Evolutionary conservation across 768 basidiomycete genomes (phyloP), one percentile per base, ranked within the genome.

Genomic region (Suillus clintonianus): DNA sequence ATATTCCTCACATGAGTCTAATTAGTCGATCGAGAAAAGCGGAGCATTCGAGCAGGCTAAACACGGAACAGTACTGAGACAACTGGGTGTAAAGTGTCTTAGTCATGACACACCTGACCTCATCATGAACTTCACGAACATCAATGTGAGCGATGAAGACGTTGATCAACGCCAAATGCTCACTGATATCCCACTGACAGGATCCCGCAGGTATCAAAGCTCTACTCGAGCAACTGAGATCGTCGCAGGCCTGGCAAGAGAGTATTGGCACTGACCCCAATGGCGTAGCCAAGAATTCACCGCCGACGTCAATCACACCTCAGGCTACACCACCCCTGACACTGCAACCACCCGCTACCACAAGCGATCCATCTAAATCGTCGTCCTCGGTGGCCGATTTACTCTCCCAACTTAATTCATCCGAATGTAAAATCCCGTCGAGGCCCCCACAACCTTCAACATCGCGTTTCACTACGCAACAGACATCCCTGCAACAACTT

Each of bases 241-340:
- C 81, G 3, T 93, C 92, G 4, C 81, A 85, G 68, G 89, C 86
- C 27, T 93, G 89, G 90, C 84, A 88, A 68, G 80, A 87, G 56
- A 70, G 79, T 2, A 66, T 79, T 17, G 72, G 56, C 56, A 56
- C 70, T 47, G 60, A 43, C n/a, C 8, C 15, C 22, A 9, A 15
- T 34, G 36, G 55, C 37, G 4, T 15, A 24, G 15, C 55, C 4
- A 24, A 56, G 37, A 22, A 27, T 27, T 41, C 70, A 22, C 58
- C 60, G 3, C 58, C 54, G 27, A 27, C 36, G 34, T 62, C 55
- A 60, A 57, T 11, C 48, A 10, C 59, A 47, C 63, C 50, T 15
- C 67, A 51, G 60, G 53, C 55, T 50, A 48, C 56, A 55, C 57
- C 60, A 15, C 27, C 47, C 27, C 65, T 61, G 24, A 45, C 43